Evolutionary conservation across 2,329 filamentous ascomycete species (phyloP), one percentile per base, ranked within the genome.

Genomic region (Colletotrichum chrysophilum): DNA sequence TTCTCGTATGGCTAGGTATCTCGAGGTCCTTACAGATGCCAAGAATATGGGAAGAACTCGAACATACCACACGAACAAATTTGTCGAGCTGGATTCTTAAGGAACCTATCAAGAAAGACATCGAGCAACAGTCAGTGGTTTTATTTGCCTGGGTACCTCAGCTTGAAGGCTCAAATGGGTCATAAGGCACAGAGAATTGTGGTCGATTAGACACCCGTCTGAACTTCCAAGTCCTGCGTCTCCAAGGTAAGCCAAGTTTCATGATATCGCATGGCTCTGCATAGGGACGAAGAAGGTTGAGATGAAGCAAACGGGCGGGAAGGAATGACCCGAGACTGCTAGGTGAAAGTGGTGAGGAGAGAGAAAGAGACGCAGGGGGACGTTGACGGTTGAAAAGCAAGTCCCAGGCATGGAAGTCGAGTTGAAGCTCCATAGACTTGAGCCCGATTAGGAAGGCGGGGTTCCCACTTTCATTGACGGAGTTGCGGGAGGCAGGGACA

Each of bases 381-480:
- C n/a, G n/a, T 52, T 52, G 43, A 52, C n/a, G 43, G n/a, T 21
- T 24, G n/a, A 21, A 7, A 24, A 52, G 43, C 43, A n/a, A 48
- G 18, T 48, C 9, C 10, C 2, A 12, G 43, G 43, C 43, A 21
- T 48, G 43, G 43, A 21, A 52, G 43, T 52, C 43, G 43, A 52
- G n/a, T 52, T 52, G 43, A 7, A 52, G 43, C 43, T 52, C 2
- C 6, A 7, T 21, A 55, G 21, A 24, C 28, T 32, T 18, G 18
- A 18, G 28, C 58, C 32, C 30, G 64, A 70, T 43, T n/a, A 32
- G 66, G 66, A 74, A 74, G 71, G 71, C 58, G 58, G 71, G 71
- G 71, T 38, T 30, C 18, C 30, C 16, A 18, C 7, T 10, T 62
- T 36, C 28, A n/a, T 28, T 34, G 28, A 21, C 32, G n/a, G 36